phyloP scores from a whole-genome alignment of 305 asterid genomes.

The Fraxinus albicans region DNA sequence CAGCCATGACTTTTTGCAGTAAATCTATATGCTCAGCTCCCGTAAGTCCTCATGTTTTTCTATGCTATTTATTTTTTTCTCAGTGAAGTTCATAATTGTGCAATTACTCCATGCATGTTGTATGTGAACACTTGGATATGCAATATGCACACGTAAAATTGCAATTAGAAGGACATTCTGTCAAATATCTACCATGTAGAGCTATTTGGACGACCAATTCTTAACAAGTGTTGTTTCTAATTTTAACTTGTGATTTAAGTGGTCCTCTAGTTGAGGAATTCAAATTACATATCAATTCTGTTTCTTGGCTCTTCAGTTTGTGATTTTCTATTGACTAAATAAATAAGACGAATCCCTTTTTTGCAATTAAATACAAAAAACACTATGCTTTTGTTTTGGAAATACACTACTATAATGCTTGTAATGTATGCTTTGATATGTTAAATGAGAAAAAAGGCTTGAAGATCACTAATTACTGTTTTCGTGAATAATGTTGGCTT shows the following conservation, averaged over 20 bases:
- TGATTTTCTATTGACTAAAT: not conserved
- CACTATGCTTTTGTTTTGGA: not conserved
- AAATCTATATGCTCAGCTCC: conserved; percentile 65
- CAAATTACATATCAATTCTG: not conserved
- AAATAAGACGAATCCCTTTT: not conserved
- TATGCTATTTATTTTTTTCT: not conserved
- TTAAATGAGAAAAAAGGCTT: not conserved
- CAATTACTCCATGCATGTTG: not conserved
- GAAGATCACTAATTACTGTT: not conserved
- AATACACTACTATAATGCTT: not conserved
- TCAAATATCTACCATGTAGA: not conserved
- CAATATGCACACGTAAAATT: not conserved
- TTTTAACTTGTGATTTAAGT: not conserved
- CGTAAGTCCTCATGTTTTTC: conserved; percentile 38
- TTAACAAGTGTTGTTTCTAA: not conserved
- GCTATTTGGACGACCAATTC: not conserved
- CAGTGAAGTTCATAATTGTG: not conserved
- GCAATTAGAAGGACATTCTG: not conserved
- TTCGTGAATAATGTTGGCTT: not conserved
- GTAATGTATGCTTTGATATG: not conserved
- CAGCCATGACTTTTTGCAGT: conserved; percentile 61
- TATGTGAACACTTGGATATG: not conserved
- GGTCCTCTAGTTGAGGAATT: not conserved
- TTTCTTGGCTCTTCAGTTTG: not conserved
- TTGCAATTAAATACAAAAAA: not conserved